These are phyloP conservation scores for Toxoplasma gondii DNA, from an alignment of 169 alveolate genomes.

Conservation along the genomic window DNA sequence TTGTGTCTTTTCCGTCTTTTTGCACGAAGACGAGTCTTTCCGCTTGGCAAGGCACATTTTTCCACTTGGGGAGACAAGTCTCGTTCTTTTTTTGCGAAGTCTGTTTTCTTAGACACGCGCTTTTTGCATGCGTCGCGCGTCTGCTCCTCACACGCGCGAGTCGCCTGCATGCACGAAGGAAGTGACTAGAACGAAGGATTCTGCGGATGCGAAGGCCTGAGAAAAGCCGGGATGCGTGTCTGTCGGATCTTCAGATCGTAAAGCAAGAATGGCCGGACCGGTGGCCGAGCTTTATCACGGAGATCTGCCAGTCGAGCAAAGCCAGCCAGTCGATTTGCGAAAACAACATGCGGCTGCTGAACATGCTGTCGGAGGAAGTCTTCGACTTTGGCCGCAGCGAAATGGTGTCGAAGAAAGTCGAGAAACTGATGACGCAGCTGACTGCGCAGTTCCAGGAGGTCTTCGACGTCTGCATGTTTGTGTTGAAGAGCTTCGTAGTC, in stretches of 20 bases:
- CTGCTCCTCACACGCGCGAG: background rate
- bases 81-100: too few relatives aligned
- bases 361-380: conserved; percentile 90
- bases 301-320: conserved; percentile 95
- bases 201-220: too few relatives aligned
- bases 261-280: conserved; percentile 99
- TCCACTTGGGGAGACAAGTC: too few relatives aligned
- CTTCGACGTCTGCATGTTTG: conserved; percentile 90
- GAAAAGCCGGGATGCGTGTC: conserved; percentile 76
- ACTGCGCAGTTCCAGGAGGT: conserved; percentile 82
- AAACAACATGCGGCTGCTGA: conserved; percentile 96
- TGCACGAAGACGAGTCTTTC: too few relatives aligned
- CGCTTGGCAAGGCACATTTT: too few relatives aligned
- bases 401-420: conserved; percentile 86
- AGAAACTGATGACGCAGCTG: conserved; percentile 81
- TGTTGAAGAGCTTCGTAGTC: conserved; percentile 82
- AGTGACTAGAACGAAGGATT: too few relatives aligned
- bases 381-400: conserved; percentile 93
- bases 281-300: conserved; percentile 99
- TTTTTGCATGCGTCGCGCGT: background rate
- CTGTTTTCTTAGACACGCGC: background rate
- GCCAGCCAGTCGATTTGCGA: conserved; percentile 96
- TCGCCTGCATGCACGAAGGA: too few relatives aligned
- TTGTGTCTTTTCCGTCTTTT: too few relatives aligned
- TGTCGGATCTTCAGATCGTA: conserved; percentile 83